Evolutionary conservation across 1,284 basidiomycete genomes (phyloP).

Genomic region (Chondrostereum purpureum): DNA sequence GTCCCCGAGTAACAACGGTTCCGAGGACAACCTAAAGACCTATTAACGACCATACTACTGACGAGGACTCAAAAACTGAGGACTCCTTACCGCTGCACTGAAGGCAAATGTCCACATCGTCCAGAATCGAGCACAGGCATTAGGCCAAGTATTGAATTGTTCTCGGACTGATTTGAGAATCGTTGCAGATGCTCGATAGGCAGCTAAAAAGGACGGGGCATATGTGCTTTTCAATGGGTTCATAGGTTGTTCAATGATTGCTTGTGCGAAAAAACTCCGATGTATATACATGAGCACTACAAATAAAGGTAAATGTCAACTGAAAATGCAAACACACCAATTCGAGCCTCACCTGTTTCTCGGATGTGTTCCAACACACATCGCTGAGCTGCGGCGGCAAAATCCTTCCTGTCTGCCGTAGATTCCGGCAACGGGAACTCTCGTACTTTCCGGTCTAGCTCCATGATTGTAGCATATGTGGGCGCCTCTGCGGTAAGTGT

Average conservation of each 20-base stretch:
- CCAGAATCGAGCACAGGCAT: slow-evolving; percentile 49
- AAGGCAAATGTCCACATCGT: slow-evolving; percentile 62
- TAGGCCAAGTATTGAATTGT: slow-evolving; percentile 48
- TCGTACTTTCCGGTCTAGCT: slow-evolving; percentile 63
- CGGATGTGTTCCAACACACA: slow-evolving; percentile 46
- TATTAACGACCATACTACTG: slow-evolving; percentile 4
- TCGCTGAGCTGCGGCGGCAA: slow-evolving; percentile 39
- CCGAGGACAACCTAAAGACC: slow-evolving; percentile 55
- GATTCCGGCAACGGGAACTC: slow-evolving; percentile 55
- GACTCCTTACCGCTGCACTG: slow-evolving; percentile 47
- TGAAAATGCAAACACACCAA: too few relatives aligned
- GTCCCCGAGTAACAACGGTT: slow-evolving; percentile 58
- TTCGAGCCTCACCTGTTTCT: slow-evolving; percentile 46
- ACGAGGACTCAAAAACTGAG: neutral
- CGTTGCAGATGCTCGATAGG: slow-evolving; percentile 50
- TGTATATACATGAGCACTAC: slow-evolving; percentile 67
- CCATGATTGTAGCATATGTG: slow-evolving; percentile 62
- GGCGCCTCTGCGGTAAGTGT: slow-evolving; percentile 60
- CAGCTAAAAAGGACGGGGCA: slow-evolving; percentile 59
- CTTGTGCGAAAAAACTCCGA: slow-evolving; percentile 63
- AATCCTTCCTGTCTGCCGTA: slow-evolving; percentile 27
- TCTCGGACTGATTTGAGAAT: slow-evolving; percentile 49
- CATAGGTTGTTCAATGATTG: slow-evolving; percentile 54
- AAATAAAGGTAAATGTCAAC: slow-evolving; percentile 8
- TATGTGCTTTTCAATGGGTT: slow-evolving; percentile 55